Evolutionary conservation across 805 yeast species (phyloP), one percentile per base, ranked within the genome.

Genomic region (Metschnikowia matae): DNA sequence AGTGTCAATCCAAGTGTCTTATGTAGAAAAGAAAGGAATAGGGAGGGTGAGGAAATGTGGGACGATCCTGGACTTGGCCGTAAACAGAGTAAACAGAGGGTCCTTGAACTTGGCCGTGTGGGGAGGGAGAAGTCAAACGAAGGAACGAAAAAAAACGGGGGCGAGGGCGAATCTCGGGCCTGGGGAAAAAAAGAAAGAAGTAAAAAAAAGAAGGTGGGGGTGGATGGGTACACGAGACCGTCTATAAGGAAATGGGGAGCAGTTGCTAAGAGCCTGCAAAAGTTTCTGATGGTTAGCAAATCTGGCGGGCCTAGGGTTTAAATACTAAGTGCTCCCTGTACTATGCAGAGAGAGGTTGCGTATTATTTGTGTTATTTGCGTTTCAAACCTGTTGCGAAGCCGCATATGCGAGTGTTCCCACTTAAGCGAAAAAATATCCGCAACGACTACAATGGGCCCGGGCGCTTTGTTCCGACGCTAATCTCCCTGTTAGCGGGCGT

Each of bases 361-460:
- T 37, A 33, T 20, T 41, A 44, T 36, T 43, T 34, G 39, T 43
- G 35, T 43, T 43, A 43, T 44, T 40, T 44, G 40, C 40, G 40
- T 44, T 44, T 44, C 46, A 21, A 35, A 44, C 21, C 40, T 44
- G 38, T 34, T 34, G 33, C 40, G 46, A 44, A 44, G 34, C 40
- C 40, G 46, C 46, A 44, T 44, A 44, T 35, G 46, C 46, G 26
- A 13, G 26, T 13, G 14, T 40, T 20, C 45, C n/a, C 40, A 36
- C 46, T 11, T 26, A 44, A 44, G 39, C 40, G 46, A 21, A 18
- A 23, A 31, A 11, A 39, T 23, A n/a, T 40, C 21, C 48, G 10
- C 45, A 31, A 43, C 17, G 21, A n/a, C 40, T 14, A 23, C 41
- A 39, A 14, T 39, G 32, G 8, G 14, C 21, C 10, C 10, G 13